phyloP scores from a whole-genome alignment of 176 grass and related monocot genomes.

The Canna indica region DNA sequence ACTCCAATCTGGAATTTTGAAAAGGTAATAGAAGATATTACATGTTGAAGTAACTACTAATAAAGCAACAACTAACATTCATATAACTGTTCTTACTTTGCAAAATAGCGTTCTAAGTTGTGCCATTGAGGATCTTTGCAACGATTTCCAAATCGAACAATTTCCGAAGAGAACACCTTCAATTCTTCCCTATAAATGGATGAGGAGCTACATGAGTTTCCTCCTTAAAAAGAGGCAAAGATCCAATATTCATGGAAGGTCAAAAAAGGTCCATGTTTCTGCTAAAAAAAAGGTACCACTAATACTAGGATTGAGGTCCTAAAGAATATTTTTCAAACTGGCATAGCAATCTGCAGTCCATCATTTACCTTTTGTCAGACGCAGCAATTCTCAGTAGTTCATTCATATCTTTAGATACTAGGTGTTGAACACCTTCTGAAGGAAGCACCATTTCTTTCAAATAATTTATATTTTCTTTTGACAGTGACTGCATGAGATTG shows the following conservation, averaged over 20 bases:
- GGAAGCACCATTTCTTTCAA: slow-evolving; percentile 36
- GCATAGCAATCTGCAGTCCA: neutral
- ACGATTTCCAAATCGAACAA: slow-evolving; percentile 44
- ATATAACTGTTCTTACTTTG: slow-evolving; percentile 20
- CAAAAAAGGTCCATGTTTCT: too few relatives aligned
- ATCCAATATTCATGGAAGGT: neutral
- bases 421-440: slow-evolving; percentile 29
- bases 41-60: neutral
- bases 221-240: neutral
- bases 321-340: neutral
- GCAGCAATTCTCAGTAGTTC: slow-evolving; percentile 37
- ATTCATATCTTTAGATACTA: slow-evolving; percentile 40
- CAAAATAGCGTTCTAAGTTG: slow-evolving; percentile 39
- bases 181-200: slow-evolving; percentile 41
- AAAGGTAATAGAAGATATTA: neutral
- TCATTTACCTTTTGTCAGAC: slow-evolving; percentile 37
- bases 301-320: neutral
- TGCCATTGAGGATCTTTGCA: slow-evolving; percentile 51
- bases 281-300: too few relatives aligned
- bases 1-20: slow-evolving; percentile 27
- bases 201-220: slow-evolving; percentile 1
- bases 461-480: slow-evolving; percentile 31
- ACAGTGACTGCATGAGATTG: slow-evolving; percentile 45
- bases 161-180: slow-evolving; percentile 26
- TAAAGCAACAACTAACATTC: neutral